Base-by-base conservation (phyloP, 2,329 filamentous ascomycete species). In the Exophiala bonariae region DNA sequence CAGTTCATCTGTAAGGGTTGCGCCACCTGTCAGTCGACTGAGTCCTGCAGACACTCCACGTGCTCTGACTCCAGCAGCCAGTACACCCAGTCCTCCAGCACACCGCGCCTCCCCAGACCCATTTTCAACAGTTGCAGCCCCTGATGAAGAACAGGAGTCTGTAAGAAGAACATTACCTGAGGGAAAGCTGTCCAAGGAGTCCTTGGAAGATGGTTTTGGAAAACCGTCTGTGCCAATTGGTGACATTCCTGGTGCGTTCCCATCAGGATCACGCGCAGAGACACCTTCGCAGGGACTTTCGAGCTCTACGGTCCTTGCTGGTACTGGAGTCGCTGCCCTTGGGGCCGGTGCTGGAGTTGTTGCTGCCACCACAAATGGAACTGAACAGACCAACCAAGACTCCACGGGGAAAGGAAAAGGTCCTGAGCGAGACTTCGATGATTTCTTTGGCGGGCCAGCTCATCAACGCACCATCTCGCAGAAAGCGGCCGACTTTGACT, bases 1-100 rank as follows among this genome's bases (percentile, higher is more conserved):
- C 44, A 85, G 82, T 46, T 90, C 88, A 16, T 93, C 89, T 13
- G 84, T 87, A 20, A 86, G 86, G 66, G 85, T 85, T 6, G 88
- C 87, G 18, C 85, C 86, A 17, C 84, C 89, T 33, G 80, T 80
- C 38, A 82, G 86, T 69, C 70, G 83, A 64, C 74, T 80, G 64
- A 82, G 81, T 41, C 68, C 62, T 23, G 60, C 66, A 41, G 80
- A 81, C 39, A 67, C 71, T 20, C 72, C 68, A 4, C 67, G 64
- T n/a, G 43, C 63, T 43, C 69, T 70, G 41, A 74, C 75, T 7
- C 72, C 72, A 3, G 44, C 46, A 9, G 71, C 61, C 17, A 66
- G 65, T 34, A 67, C 59, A 41, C 64, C 64, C 23, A 59, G 50
- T 55, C 58, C 54, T 13, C 31, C 36, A 3, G 50, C 42, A 16